Evolutionary conservation across 1,284 basidiomycete species (phyloP).

Genomic region (Ustilago lituana): DNA sequence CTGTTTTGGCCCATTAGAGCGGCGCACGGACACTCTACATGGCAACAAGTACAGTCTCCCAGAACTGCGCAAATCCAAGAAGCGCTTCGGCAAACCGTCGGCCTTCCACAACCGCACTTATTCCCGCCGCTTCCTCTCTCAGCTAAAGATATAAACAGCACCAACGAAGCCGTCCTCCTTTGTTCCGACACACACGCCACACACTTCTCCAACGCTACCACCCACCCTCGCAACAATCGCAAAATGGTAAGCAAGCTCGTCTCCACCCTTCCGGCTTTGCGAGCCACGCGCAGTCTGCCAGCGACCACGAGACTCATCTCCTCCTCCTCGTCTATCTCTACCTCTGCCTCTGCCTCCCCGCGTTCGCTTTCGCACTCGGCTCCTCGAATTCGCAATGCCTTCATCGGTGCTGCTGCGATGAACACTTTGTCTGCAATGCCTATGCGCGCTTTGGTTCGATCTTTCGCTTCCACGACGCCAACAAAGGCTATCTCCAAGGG

Average conservation of each 20-base stretch:
- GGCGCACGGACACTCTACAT: slow-evolving; percentile 7
- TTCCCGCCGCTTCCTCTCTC: background rate
- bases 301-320: slow-evolving; percentile 41
- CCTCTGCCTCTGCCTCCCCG: background rate
- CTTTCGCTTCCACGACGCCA: slow-evolving; percentile 8
- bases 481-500: slow-evolving; percentile 68
- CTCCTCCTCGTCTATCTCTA: slow-evolving; percentile 7
- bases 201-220: no score
- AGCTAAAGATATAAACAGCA: slow-evolving; percentile 7
- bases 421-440: background rate
- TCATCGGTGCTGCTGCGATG: background rate
- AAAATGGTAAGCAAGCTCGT: slow-evolving; percentile 50
- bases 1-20: no score
- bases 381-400: background rate
- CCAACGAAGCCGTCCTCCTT: no score
- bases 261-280: slow-evolving; percentile 9
- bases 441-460: background rate
- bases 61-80: background rate
- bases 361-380: background rate
- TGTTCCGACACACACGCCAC: no score
- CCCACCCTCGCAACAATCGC: background rate
- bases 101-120: slow-evolving; percentile 11
- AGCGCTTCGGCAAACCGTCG: slow-evolving; percentile 10
- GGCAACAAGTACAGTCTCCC: background rate
- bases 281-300: slow-evolving; percentile 9